phyloP scores from a whole-genome alignment of 139 green algal species.

The Chlamydomonas sp. region DNA sequence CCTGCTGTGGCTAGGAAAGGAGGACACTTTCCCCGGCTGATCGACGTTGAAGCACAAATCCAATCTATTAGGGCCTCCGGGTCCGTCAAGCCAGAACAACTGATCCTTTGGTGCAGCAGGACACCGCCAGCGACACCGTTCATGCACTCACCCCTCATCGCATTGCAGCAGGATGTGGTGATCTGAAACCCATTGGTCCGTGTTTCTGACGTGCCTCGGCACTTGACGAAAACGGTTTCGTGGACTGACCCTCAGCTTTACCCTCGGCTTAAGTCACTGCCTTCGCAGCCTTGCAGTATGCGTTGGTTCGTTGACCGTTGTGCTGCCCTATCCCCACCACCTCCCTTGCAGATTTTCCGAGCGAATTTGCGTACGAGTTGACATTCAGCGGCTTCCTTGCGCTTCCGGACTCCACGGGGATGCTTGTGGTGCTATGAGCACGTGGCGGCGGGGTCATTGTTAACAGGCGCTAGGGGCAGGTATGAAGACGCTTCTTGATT shows the following conservation, averaged over 20 bases:
- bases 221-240: slow-evolving; percentile 67
- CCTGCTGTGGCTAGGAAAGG: slow-evolving; percentile 32
- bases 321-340: too few species aligned
- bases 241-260: slow-evolving; percentile 21
- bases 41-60: slow-evolving; percentile 56
- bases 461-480: too few species aligned
- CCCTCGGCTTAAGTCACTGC: neutral
- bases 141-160: neutral
- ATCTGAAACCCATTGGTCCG: slow-evolving; percentile 73
- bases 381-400: too few species aligned
- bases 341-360: too few species aligned
- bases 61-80: slow-evolving; percentile 51
- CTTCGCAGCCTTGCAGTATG: neutral
- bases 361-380: too few species aligned
- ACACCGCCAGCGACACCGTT: too few species aligned
- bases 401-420: too few species aligned
- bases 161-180: slow-evolving; percentile 35
- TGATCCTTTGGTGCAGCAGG: slow-evolving; percentile 46
- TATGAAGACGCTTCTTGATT: too few species aligned
- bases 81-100: slow-evolving; percentile 59
- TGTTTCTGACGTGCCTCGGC: slow-evolving; percentile 77
- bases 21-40: slow-evolving; percentile 65
- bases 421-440: too few species aligned
- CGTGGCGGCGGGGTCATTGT: too few species aligned
- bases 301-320: neutral